phyloP scores from a whole-genome alignment of 371 early-diverging fungal species.

The Catenaria anguillulae region DNA sequence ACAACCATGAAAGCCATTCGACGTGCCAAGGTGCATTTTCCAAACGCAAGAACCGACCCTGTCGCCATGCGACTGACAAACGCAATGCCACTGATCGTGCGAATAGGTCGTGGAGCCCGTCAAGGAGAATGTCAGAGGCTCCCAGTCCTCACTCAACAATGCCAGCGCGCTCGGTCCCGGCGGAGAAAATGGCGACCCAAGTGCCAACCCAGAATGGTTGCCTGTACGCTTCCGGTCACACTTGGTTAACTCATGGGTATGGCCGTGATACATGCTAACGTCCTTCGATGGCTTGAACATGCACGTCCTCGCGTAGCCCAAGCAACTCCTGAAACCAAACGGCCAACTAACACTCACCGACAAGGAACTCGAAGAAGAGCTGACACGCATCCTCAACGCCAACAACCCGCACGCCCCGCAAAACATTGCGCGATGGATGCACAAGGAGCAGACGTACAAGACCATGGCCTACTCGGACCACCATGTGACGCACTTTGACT shows the following conservation, averaged over 20 bases:
- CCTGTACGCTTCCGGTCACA: neutral
- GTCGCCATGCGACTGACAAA: neutral
- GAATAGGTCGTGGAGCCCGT: neutral
- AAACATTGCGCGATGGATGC: conserved; percentile 38
- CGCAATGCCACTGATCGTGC: neutral
- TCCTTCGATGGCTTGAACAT: no score
- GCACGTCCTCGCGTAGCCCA: conserved; percentile 3
- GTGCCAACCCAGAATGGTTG: neutral
- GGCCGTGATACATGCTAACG: no score
- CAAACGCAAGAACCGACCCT: neutral
- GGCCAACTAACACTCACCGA: conserved; percentile 36
- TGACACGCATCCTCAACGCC: conserved; percentile 44
- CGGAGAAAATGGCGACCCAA: neutral
- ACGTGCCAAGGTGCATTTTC: neutral
- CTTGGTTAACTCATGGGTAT: no score
- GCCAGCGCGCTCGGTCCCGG: neutral
- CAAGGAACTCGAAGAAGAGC: conserved; percentile 35
- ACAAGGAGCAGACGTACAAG: conserved; percentile 36
- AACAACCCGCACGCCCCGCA: conserved; percentile 46
- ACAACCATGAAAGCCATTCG: conserved; percentile 1
- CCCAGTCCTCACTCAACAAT: neutral
- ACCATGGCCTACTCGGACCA: conserved; percentile 36
- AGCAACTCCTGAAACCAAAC: conserved; percentile 29
- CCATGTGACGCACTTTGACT: conserved; percentile 37
- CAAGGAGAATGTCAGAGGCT: neutral